Evolutionary conservation across 2,329 filamentous ascomycete species (phyloP).

Genomic region (Neonectria faginata): DNA sequence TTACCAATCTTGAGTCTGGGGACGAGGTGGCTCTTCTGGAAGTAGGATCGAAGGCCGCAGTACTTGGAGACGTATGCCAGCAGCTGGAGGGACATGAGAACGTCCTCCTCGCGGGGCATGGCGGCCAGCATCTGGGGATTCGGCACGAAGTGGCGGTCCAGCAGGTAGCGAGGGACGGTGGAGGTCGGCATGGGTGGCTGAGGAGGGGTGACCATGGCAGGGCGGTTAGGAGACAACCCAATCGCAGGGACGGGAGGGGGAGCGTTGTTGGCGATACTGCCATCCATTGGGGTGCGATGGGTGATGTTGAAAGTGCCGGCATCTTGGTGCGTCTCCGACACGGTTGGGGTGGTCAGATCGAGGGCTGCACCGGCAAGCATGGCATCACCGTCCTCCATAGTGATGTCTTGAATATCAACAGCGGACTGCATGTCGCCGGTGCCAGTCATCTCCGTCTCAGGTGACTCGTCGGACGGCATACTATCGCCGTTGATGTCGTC

Average conservation of each 20-base stretch:
- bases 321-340: slow-evolving; percentile 83
- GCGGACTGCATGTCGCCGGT: slow-evolving; percentile 83
- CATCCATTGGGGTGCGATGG: slow-evolving; percentile 85
- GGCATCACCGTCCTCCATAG: slow-evolving; percentile 82
- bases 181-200: slow-evolving; percentile 79
- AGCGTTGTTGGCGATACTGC: slow-evolving; percentile 81
- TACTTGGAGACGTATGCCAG: slow-evolving; percentile 99
- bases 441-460: slow-evolving; percentile 81
- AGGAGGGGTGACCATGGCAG: slow-evolving; percentile 76
- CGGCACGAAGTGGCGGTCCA: slow-evolving; percentile 77
- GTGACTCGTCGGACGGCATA: slow-evolving; percentile 80
- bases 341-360: slow-evolving; percentile 79
- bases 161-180: slow-evolving; percentile 81
- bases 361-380: slow-evolving; percentile 82
- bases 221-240: slow-evolving; percentile 79
- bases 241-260: slow-evolving; percentile 75
- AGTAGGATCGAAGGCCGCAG: slow-evolving; percentile 94
- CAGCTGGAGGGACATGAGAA: slow-evolving; percentile 96
- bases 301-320: slow-evolving; percentile 94
- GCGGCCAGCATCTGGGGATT: slow-evolving; percentile 83
- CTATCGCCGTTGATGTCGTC: slow-evolving; percentile 91
- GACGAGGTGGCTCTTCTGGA: slow-evolving; percentile 93
- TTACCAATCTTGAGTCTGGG: slow-evolving; percentile 90
- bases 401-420: slow-evolving; percentile 86
- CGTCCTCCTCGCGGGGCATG: slow-evolving; percentile 97